Evolutionary conservation across 2,329 filamentous ascomycete genomes (phyloP).

Genomic region (Colletotrichum tropicale): DNA sequence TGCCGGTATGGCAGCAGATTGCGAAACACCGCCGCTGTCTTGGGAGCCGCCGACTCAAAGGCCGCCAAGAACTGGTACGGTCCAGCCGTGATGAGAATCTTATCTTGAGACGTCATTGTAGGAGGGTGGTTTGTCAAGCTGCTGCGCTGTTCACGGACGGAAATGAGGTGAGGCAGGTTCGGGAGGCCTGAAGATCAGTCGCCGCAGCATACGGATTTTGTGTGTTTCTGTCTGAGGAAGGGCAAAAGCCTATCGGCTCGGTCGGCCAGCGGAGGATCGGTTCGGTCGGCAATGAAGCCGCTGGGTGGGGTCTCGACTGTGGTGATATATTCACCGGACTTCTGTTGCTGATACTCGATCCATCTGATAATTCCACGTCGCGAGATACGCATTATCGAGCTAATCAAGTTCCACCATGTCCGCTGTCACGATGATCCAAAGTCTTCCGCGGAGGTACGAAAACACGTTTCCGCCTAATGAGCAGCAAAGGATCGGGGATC

Average conservation of each 20-base stretch:
- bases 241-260: not conserved
- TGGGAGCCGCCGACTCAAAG: not conserved
- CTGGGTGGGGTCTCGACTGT: not conserved
- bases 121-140: not conserved
- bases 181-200: not conserved
- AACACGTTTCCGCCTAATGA: not conserved
- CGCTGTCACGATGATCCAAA: not conserved
- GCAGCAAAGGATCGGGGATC: not conserved
- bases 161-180: not conserved
- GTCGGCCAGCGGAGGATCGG: not conserved
- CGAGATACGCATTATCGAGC: not conserved
- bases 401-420: not conserved
- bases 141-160: not conserved
- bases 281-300: not conserved
- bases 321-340: not conserved
- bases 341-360: not conserved
- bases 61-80: not conserved
- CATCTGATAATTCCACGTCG: not conserved
- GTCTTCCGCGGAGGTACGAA: not conserved
- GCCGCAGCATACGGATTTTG: not conserved
- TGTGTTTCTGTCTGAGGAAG: not conserved
- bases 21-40: not conserved
- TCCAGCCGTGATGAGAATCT: not conserved
- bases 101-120: not conserved
- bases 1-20: not conserved